A percentile compares a stretch with the other conserved stretches of the same genome.
These are phyloP conservation scores for Rhizophora mangle DNA, from an alignment of 345 rosid species.

Conservation along the genomic window DNA sequence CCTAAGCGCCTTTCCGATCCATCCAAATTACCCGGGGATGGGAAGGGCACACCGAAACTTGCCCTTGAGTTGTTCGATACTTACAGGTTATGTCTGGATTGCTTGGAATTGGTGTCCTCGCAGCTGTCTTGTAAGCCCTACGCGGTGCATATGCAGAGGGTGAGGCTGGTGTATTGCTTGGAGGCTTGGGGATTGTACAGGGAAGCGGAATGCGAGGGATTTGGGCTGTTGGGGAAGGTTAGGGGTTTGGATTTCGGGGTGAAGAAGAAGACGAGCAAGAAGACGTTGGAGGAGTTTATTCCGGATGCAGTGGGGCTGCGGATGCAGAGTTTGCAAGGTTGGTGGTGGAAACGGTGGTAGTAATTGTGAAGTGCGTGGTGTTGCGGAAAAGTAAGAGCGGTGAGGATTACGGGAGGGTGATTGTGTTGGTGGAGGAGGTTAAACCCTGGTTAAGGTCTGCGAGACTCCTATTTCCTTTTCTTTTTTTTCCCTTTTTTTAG, in stretches of 20 bases:
- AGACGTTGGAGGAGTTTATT: conserved; percentile 17
- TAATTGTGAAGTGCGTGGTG: conserved; percentile 49
- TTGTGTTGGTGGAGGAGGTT: conserved; percentile 57
- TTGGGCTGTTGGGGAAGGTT: conserved; percentile 50
- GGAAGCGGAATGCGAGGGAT: conserved; percentile 43
- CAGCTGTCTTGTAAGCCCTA: conserved; percentile 68
- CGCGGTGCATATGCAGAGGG: conserved; percentile 49
- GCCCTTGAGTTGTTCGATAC: conserved; percentile 41
- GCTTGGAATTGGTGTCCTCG: conserved; percentile 56
- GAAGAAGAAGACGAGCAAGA: conserved; percentile 9
- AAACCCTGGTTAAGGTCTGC: conserved; percentile 66
- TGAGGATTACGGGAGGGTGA: conserved; percentile 35
- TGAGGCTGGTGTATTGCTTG: conserved; percentile 48
- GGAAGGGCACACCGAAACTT: neutral
- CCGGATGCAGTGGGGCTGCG: conserved; percentile 28
- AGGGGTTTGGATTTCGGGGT: conserved; percentile 25
- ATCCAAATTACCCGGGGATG: neutral
- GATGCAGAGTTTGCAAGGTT: conserved; percentile 51
- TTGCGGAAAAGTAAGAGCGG: conserved; percentile 39
- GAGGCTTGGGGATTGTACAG: conserved; percentile 48
- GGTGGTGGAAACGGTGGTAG: conserved; percentile 52
- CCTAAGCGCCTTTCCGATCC: conserved; percentile 67
- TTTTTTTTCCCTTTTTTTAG: no score
- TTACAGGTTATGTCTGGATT: conserved; percentile 60
- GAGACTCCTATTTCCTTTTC: no score